Evolutionary conservation across 495 filamentous ascomycete genomes (phyloP), one percentile per base, ranked within the genome.

Genomic region (Tuber magnatum): DNA sequence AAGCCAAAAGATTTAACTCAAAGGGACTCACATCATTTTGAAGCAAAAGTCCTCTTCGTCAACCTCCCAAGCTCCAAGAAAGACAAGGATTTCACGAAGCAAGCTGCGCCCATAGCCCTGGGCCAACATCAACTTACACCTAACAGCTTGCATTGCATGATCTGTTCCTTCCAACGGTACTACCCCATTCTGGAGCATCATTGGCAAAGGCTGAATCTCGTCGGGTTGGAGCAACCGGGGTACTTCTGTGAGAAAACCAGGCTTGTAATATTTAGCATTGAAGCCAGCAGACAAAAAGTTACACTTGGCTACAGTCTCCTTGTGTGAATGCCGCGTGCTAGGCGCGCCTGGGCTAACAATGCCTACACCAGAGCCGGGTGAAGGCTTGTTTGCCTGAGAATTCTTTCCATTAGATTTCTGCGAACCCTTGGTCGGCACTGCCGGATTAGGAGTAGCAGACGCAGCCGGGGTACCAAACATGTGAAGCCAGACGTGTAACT

Each of bases 31-130:
- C 91, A 93, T 92, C 84, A 92, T 88, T 81, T 90, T 91, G 84
- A 91, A 92, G 80, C 92, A 93, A 22, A 92, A 86, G 79, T 93
- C 91, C 38, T 92, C 90, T 75, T 93, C 91, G n/a, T 90, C 89
- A 24, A 93, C 86, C 80, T 93, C 91, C 91, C 91, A 93, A 32
- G 91, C 91, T 9, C 91, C 91, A 48, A 93, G 89, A 82, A 93
- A 93, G 72, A 93, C 92, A 39, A 93, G 82, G 44, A 93, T 85
- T 72, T 93, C 91, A 56, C 91, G 86, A 9, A 93, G 84, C 28
- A 93, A 82, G 75, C 91, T 92, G 32, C 91, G 87, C 20, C 91
- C 91, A 71, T 89, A 89, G 74, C 91, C 89, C 80, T 92, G 90
- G 0, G 90, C 90, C 71, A 93, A 84, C 48, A 93, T 84, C 9